phyloP scores from a whole-genome alignment of 1,139 yeast genomes.

The Waltiozyma sp. region DNA sequence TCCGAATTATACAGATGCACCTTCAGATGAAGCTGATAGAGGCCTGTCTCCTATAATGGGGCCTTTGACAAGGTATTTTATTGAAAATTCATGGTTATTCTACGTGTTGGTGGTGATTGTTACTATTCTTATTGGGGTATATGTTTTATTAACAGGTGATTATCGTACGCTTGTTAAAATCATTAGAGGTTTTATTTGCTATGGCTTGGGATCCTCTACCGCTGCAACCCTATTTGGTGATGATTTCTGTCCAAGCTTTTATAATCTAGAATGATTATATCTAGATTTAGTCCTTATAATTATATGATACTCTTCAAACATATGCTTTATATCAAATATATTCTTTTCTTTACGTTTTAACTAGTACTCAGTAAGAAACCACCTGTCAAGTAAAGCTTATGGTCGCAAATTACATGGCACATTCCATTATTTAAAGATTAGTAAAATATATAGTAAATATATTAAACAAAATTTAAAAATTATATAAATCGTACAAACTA shows the following conservation, averaged over 20 bases:
- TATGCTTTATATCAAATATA: no score
- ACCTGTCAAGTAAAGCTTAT: no score
- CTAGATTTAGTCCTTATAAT: no score
- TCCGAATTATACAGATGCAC: neutral
- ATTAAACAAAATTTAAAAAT: no score
- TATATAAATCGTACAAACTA: no score
- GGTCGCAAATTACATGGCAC: no score
- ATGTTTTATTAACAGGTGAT: constrained; percentile 10
- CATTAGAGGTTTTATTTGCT: constrained; percentile 11
- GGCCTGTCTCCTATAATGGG: neutral
- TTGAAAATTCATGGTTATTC: neutral
- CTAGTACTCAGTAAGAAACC: no score
- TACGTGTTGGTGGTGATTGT: neutral
- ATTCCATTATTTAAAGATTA: no score
- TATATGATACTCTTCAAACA: no score
- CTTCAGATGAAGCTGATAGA: neutral
- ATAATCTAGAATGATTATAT: neutral
- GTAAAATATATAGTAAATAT: no score
- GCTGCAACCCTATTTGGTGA: constrained; percentile 7
- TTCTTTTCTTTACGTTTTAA: no score
- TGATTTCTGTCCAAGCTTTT: constrained; percentile 9
- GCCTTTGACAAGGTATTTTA: neutral
- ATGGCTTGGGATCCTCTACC: constrained; percentile 7
- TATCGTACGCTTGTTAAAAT: constrained; percentile 7
- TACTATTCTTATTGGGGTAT: constrained; percentile 2